These are phyloP conservation scores for Arabis hirsuta DNA, from an alignment of 345 rosid genomes.

Conservation along the genomic window DNA sequence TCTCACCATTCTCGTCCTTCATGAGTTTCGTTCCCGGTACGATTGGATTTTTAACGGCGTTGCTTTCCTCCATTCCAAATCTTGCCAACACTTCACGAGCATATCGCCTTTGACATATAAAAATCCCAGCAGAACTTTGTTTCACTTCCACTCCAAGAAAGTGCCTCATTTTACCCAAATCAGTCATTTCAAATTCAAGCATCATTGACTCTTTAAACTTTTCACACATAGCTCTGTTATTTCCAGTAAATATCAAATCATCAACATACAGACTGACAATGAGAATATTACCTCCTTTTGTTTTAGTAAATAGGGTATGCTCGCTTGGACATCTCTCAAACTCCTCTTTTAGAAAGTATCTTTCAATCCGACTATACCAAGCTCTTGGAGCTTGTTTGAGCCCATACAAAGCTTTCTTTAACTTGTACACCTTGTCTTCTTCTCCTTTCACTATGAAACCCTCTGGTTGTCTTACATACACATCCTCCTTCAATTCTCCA, in stretches of 20 bases:
- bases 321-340: background rate
- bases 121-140: background rate
- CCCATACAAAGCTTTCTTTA: background rate
- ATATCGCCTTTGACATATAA: background rate
- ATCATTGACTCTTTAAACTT: background rate
- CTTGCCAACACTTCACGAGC: background rate
- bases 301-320: background rate
- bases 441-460: too few relatives aligned
- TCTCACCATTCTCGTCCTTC: background rate
- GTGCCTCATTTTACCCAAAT: background rate
- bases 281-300: background rate
- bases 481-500: too few relatives aligned
- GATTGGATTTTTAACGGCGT: background rate
- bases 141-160: background rate
- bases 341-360: background rate
- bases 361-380: background rate
- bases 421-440: too few relatives aligned
- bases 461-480: too few relatives aligned
- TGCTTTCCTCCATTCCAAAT: background rate
- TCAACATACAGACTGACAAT: background rate
- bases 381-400: background rate
- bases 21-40: background rate
- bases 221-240: background rate
- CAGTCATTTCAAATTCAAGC: background rate
- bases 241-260: background rate